Evolutionary conservation across 148 eudicot species (phyloP), one percentile per base, ranked within the genome.

Genomic region (Cornus kousa): DNA sequence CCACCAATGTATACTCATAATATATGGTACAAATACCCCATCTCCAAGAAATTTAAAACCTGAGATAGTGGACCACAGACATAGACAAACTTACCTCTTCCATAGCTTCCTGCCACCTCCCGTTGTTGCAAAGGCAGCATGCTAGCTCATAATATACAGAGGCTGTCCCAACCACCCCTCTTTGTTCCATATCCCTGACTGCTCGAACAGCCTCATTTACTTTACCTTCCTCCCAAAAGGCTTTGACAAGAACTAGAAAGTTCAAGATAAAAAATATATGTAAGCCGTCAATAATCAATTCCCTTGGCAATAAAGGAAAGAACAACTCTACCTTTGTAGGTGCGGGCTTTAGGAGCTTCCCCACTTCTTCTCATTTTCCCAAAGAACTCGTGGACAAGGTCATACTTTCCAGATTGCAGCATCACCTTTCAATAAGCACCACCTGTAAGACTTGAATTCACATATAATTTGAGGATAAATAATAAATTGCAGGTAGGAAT

Each of bases 131-230:
- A 86, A 96, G 98, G 79, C 97, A 96, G 75, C 97, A 86, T 19
- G 97, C 97, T 48, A 96, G 90, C 80, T 96, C 99, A 85, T 91
- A 96, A 82, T 93, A 96, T 50, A 96, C 98, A 74, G 88, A 88
- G 70, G 92, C 88, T 69, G 88, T 76, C 85, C 98, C 98, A 82
- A 88, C 80, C 23, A 96, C 78, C 46, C 98, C 99, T 75, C 92
- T 93, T 72, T 55, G 87, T 87, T 96, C 98, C 99, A 96, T 96
- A 33, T 90, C 93, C 82, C 97, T 87, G 24, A 96, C 98, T 69
- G 89, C 87, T 69, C 78, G 79, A 87, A 93, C 82, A 70, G 99
- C 97, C 82, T 92, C 93, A 76, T 89, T 83, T 70, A 92, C 89
- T 88, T 87, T 88, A 67, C 84, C 91, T 81, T 92, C 98, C 80